Conservation (phyloP, 1,284 basidiomycete species). For the Trichosporon sp. region DNA sequence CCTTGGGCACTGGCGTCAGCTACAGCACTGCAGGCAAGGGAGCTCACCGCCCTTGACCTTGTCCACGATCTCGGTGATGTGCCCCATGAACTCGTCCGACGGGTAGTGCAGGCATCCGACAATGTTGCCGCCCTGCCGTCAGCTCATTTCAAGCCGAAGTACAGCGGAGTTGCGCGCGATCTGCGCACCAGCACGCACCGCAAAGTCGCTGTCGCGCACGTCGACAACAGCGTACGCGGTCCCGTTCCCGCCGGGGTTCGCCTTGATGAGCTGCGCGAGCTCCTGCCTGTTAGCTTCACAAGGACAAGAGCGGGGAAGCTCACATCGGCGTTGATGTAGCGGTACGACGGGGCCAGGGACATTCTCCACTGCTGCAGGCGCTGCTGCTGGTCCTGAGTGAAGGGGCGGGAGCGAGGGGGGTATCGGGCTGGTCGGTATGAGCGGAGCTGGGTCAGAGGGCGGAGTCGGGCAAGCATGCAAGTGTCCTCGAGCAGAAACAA, state of each 20-base stretch:
- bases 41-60: constrained; percentile 34
- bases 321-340: constrained; percentile 44
- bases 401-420: not conserved
- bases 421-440: not conserved
- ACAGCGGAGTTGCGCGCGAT: no score
- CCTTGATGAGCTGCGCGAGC: constrained; percentile 44
- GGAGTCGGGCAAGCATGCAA: not conserved
- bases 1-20: constrained; percentile 36
- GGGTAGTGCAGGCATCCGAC: constrained; percentile 44
- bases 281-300: constrained; percentile 26
- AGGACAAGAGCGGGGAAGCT: constrained; percentile 7
- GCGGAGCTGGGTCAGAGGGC: not conserved
- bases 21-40: not conserved
- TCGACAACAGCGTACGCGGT: constrained; percentile 44
- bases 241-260: constrained; percentile 26
- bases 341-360: constrained; percentile 41
- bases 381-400: not conserved
- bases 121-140: constrained; percentile 48
- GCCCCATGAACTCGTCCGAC: constrained; percentile 38
- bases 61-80: constrained; percentile 39
- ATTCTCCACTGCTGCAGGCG: constrained; percentile 20
- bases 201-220: constrained; percentile 48
- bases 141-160: no score
- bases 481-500: not conserved
- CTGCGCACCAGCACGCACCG: no score